Base-by-base conservation (phyloP, 2,329 filamentous ascomycete species). In the Zymoseptoria brevis region DNA sequence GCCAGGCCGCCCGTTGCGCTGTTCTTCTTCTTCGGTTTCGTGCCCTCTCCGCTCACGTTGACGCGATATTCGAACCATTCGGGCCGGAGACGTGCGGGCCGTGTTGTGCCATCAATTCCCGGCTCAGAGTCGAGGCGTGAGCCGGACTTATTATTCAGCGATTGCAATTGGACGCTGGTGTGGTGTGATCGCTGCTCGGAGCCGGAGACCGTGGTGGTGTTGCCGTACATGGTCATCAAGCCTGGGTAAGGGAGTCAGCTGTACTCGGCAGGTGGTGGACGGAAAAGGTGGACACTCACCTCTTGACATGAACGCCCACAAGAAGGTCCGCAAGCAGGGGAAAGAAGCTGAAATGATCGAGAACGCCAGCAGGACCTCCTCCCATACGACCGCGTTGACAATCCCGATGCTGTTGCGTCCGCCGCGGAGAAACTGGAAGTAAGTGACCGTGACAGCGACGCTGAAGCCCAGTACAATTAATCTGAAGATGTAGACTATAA, bases 341-440 rank as follows among this genome's bases (percentile, higher is more conserved):
- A 67, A 67, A 8, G 66, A 67, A 50, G 67, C 66, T 19, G 65
- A 64, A 54, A 68, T 64, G 53, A 68, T 66, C 48, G 63, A 62
- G 57, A 66, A 66, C 54, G 60, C 61, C 11, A 68, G 61, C 3
- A 63, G 58, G 52, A 64, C 59, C 60, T 67, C 62, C 59, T 68
- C 60, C 59, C 64, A 64, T 35, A 62, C 62, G 8, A 67, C 51
- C 9, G 62, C 62, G 4, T 63, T 60, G 21, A 61, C 57, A 21
- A 67, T 62, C 55, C 57, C 60, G 58, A 68, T 64, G 60, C 55
- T 65, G 51, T 61, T 53, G 24, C 48, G 54, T 19, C 58, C 60
- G 51, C 53, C 30, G 22, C 56, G 24, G 49, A 66, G 57, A 57
- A 67, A 66, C 53, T 62, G 61, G 62, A 66, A 61, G 64, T 68